Evolutionary conservation across 2,329 filamentous ascomycete species (phyloP).

Genomic region (Pestalotiopsis sp.): DNA sequence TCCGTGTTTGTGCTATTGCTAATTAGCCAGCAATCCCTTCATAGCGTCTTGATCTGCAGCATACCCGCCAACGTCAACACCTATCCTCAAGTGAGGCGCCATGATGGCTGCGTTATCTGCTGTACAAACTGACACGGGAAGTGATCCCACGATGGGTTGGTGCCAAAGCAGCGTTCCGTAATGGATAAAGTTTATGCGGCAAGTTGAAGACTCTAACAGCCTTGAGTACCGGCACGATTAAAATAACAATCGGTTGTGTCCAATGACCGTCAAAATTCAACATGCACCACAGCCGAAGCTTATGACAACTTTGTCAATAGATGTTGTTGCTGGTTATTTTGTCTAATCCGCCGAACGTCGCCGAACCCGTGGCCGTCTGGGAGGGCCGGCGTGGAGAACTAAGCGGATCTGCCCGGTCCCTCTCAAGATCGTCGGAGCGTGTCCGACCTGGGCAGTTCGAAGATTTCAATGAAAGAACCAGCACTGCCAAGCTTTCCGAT

Average conservation of each 20-base stretch:
- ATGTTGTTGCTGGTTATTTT: too few species aligned
- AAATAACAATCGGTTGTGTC: too few species aligned
- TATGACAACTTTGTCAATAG: too few species aligned
- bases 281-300: too few species aligned
- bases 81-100: conserved; percentile 20
- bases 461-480: too few species aligned
- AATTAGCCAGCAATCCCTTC: too few species aligned
- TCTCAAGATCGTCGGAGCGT: background rate
- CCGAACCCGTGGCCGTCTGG: background rate
- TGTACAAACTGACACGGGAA: background rate
- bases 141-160: background rate
- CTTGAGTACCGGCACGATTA: too few species aligned
- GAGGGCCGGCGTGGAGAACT: background rate
- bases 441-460: background rate
- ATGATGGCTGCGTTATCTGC: background rate
- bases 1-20: conserved; percentile 24
- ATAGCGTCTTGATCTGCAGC: background rate
- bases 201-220: too few species aligned
- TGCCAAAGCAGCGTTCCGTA: too few species aligned
- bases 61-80: conserved; percentile 23
- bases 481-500: background rate
- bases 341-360: background rate
- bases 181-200: too few species aligned
- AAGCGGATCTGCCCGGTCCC: background rate
- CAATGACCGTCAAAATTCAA: too few species aligned